Percentiles rank a stretch among this genome's conserved stretches.
phyloP scores from a whole-genome alignment of 768 basidiomycete species.

The Pisolithus marmoratus region DNA sequence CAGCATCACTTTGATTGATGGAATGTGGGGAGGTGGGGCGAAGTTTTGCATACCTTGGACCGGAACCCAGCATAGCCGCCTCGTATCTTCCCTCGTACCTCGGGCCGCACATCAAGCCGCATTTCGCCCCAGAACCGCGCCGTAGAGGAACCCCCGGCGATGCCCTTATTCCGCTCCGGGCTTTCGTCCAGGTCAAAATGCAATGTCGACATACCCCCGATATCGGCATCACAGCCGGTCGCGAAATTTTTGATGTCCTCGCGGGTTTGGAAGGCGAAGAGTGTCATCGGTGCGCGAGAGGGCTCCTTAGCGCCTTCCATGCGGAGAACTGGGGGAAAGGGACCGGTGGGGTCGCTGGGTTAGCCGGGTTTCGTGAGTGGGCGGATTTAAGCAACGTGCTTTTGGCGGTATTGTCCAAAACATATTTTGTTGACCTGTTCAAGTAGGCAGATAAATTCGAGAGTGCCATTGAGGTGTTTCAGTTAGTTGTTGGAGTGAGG shows the following conservation, averaged over 20 bases:
- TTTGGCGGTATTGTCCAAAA: slow-evolving; percentile 38
- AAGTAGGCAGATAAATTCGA: slow-evolving; percentile 16
- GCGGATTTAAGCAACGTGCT: slow-evolving; percentile 25
- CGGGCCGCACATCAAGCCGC: slow-evolving; percentile 60
- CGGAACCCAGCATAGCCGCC: slow-evolving; percentile 91
- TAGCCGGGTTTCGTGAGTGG: slow-evolving; percentile 3
- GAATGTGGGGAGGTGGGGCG: background rate
- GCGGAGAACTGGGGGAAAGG: slow-evolving; percentile 45
- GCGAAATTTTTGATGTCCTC: slow-evolving; percentile 61
- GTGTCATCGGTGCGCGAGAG: slow-evolving; percentile 52
- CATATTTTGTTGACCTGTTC: slow-evolving; percentile 33
- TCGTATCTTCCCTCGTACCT: slow-evolving; percentile 62
- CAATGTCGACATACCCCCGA: slow-evolving; percentile 80
- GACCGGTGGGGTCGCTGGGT: slow-evolving; percentile 3
- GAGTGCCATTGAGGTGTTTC: background rate
- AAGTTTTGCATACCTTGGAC: slow-evolving; percentile 53
- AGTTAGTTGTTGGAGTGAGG: background rate
- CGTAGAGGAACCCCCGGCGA: slow-evolving; percentile 42
- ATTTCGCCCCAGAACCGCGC: slow-evolving; percentile 80
- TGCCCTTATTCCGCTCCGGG: slow-evolving; percentile 37
- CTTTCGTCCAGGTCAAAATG: slow-evolving; percentile 63
- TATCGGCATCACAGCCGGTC: slow-evolving; percentile 82
- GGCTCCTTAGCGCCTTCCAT: slow-evolving; percentile 75
- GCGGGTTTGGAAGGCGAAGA: slow-evolving; percentile 59
- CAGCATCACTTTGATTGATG: background rate